These are phyloP conservation scores for Geotrichum macrosporum DNA, from an alignment of 1,139 yeast genomes.

Conservation along the genomic window DNA sequence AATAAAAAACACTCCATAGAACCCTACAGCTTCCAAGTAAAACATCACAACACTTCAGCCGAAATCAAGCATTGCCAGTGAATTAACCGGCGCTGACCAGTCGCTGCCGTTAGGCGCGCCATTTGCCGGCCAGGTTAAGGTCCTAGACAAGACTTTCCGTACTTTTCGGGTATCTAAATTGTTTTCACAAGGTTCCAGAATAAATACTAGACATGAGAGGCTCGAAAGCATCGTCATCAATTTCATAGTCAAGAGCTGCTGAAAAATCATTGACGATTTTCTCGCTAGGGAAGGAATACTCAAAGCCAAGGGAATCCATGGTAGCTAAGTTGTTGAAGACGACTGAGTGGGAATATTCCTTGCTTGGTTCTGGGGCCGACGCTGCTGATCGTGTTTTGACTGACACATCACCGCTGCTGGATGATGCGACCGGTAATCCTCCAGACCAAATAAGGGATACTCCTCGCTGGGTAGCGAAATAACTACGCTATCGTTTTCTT, in stretches of 20 bases:
- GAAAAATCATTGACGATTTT: conserved; percentile 16
- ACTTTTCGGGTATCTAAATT: too few species aligned
- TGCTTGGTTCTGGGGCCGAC: conserved; percentile 39
- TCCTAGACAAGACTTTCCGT: conserved; percentile 1
- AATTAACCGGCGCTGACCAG: conserved; percentile 25
- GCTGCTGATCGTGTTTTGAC: conserved; percentile 41
- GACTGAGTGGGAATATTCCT: conserved; percentile 19
- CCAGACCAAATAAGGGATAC: conserved; percentile 22
- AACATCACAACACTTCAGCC: too few species aligned
- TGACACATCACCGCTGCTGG: conserved; percentile 43
- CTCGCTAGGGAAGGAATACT: conserved; percentile 23
- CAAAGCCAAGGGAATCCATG: conserved; percentile 21
- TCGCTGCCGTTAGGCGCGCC: conserved; percentile 31
- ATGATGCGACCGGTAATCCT: conserved; percentile 41
- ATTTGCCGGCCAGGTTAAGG: conserved; percentile 26
- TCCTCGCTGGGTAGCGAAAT: conserved; percentile 16
- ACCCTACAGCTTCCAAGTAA: too few species aligned
- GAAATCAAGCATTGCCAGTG: too few species aligned
- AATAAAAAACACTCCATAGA: too few species aligned
- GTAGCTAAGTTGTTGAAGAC: conserved; percentile 24
- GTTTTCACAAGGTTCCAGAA: conserved; percentile 26
- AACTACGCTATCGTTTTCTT: conserved; percentile 14
- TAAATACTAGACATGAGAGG: conserved; percentile 28
- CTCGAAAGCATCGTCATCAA: conserved; percentile 25
- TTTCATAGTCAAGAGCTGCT: conserved; percentile 18